A percentile compares a stretch with the other conserved stretches of the same genome.
Evolutionary conservation across 306 rosid genomes (phyloP).

Genomic region (Inga oerstediana): DNA sequence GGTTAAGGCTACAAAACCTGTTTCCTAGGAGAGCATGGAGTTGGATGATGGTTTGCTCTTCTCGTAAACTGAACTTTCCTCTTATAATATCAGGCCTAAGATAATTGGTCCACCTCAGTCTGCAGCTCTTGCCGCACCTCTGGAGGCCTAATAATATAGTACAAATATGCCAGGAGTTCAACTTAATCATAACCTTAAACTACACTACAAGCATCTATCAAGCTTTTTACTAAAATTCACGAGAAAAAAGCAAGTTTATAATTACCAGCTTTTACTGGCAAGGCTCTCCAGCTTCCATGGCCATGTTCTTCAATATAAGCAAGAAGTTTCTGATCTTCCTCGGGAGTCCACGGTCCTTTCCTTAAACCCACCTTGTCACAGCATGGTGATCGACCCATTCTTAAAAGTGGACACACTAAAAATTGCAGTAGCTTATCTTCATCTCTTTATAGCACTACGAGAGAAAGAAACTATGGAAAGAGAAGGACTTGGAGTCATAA

Average conservation of each 20-base stretch:
- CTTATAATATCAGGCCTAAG: constrained; percentile 96
- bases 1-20: constrained; percentile 53
- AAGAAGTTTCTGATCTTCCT: constrained; percentile 94
- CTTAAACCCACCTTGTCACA: constrained; percentile 92
- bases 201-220: neutral
- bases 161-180: neutral
- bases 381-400: constrained; percentile 96
- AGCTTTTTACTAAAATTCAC: neutral
- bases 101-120: constrained; percentile 90
- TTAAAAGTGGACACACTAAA: constrained; percentile 16
- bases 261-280: constrained; percentile 85
- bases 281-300: constrained; percentile 97
- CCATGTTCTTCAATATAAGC: constrained; percentile 93
- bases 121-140: constrained; percentile 52
- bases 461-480: neutral
- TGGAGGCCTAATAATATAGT: constrained; percentile 61
- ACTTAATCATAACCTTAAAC: neutral
- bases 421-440: constrained; percentile 23
- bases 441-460: constrained; percentile 30
- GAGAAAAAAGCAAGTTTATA: neutral
- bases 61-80: constrained; percentile 92
- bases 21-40: constrained; percentile 96
- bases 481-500: neutral
- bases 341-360: constrained; percentile 99
- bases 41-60: constrained; percentile 96